phyloP scores from a whole-genome alignment of 495 filamentous ascomycete genomes.

The Neurospora tetrasperma region DNA sequence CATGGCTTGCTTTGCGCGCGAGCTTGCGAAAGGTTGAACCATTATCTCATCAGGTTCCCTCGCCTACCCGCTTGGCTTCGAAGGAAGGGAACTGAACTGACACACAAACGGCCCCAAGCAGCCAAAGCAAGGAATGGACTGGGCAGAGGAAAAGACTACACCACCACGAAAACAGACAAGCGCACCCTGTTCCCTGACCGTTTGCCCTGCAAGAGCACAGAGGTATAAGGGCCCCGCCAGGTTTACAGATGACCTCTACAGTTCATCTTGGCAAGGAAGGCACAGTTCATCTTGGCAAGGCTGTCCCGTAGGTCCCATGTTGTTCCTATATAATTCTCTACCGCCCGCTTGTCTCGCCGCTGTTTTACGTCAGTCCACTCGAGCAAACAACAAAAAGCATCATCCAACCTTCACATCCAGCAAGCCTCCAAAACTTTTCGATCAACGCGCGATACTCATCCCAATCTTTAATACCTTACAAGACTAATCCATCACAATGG shows the following conservation, averaged over 20 bases:
- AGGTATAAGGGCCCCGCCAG: neutral
- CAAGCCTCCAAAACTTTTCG: neutral
- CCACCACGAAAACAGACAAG: neutral
- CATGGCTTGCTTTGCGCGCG: neutral
- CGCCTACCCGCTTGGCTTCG: neutral
- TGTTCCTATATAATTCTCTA: neutral
- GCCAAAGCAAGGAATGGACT: neutral
- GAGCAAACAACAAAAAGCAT: neutral
- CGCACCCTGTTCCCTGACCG: neutral
- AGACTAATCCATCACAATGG: constrained; percentile 34
- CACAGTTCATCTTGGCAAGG: neutral
- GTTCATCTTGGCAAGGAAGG: neutral
- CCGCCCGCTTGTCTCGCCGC: neutral
- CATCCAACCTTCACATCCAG: neutral
- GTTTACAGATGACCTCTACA: neutral
- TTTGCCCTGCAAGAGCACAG: neutral
- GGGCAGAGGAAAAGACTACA: neutral
- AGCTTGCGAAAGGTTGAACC: neutral
- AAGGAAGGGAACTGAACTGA: neutral
- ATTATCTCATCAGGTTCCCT: neutral
- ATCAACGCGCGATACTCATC: neutral
- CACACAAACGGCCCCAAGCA: neutral
- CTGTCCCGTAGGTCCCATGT: neutral
- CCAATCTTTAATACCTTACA: neutral
- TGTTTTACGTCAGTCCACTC: neutral